These are phyloP conservation scores for Cyberlindnera mississippiensis DNA, from an alignment of 805 yeast species.

Conservation along the genomic window DNA sequence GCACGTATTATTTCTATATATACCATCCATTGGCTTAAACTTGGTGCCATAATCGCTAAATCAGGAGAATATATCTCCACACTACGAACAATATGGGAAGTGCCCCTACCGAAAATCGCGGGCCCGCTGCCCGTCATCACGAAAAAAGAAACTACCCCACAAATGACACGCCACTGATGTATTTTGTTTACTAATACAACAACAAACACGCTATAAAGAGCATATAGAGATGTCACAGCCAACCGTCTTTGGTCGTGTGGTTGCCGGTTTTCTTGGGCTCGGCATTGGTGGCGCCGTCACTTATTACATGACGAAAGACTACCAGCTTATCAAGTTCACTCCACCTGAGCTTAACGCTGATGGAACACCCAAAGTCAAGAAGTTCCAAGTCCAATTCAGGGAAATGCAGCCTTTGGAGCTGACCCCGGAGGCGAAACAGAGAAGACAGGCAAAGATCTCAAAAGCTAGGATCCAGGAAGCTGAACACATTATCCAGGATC, in stretches of 20 bases:
- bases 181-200: background rate
- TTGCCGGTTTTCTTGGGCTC: constrained; percentile 19
- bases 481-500: constrained; percentile 18
- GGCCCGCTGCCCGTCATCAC: too few relatives aligned
- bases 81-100: too few relatives aligned
- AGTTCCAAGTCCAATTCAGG: constrained; percentile 33
- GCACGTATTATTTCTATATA: too few relatives aligned
- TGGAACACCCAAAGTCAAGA: constrained; percentile 31
- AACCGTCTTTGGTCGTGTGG: constrained; percentile 13
- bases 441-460: constrained; percentile 5
- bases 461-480: constrained; percentile 9
- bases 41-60: too few relatives aligned
- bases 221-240: constrained; percentile 5
- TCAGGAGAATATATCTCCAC: too few relatives aligned
- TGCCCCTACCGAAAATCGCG: too few relatives aligned
- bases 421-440: constrained; percentile 31
- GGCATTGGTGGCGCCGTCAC: constrained; percentile 17
- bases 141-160: too few relatives aligned
- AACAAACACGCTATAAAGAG: background rate
- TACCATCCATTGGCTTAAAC: too few relatives aligned
- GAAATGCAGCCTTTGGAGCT: constrained; percentile 37
- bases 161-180: background rate
- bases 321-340: constrained; percentile 34
- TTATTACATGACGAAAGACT: constrained; percentile 21
- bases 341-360: constrained; percentile 39